Evolutionary conservation across 2,329 filamentous ascomycete genomes (phyloP), one percentile per base, ranked within the genome.

Genomic region (Amphichorda felina): DNA sequence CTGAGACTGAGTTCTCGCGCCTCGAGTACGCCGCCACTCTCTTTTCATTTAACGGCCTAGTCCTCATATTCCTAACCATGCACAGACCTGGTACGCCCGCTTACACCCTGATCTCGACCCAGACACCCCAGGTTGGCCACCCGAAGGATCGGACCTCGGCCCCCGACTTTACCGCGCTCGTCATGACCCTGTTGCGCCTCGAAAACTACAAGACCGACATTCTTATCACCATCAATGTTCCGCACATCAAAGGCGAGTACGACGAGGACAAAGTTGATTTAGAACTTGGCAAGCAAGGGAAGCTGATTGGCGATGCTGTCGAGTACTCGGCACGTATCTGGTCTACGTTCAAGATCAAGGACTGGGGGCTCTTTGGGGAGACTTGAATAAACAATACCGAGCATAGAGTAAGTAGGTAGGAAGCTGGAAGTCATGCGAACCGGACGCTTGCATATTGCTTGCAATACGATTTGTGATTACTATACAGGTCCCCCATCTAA

Each of bases 211-310:
- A 66, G 38, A 89, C 88, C 1, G 89, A 96, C 57, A 62, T 96
- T 27, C 63, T 94, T 32, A 75, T 94, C 42, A 83, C 83, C 28
- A 75, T 94, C 51, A 95, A 94, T 57, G 82, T 94, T 33, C 89
- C 88, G 19, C 81, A 91, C 51, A 79, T 86, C 45, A 69, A 74
- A 46, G 79, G 79, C 42, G 75, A 82, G 54, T 86, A 86, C 52
- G 67, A 78, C 47, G 73, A 78, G 55, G 78, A 80, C 8, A 78
- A 85, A 22, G 74, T 89, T 13, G 75, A 84, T 50, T 59, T 79
- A 38, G 68, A 75, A 50, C 57, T 75, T 38, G 77, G 77, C 13
- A 77, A 72, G 51, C 70, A 72, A 49, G 82, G 79, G 4, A 69
- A 75, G 55, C 60, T 83, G 43, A 78, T 84, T 48, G 79, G 78